These are phyloP conservation scores for Bassia scoparia DNA, from an alignment of 148 eudicot genomes.

Conservation along the genomic window DNA sequence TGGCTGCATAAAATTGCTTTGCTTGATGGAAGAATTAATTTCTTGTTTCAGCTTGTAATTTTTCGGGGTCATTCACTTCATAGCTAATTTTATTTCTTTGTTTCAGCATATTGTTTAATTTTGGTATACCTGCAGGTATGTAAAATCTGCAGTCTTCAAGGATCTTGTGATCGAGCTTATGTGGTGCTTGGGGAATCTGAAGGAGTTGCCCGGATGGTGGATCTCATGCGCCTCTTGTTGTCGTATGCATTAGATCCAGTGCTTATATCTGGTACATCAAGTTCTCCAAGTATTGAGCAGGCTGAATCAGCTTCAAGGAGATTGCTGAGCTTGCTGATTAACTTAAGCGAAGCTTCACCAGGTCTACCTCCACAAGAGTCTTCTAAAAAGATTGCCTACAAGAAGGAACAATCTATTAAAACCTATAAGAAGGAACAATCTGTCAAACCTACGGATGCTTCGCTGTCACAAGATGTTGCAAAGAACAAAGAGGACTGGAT, in stretches of 20 bases:
- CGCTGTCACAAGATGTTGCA: conserved; percentile 31
- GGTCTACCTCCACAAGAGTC: conserved; percentile 41
- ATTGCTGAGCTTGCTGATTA: conserved; percentile 56
- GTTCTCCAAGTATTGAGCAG: conserved; percentile 39
- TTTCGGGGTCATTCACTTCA: neutral
- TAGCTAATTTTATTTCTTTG: neutral
- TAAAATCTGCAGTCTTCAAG: conserved; percentile 61
- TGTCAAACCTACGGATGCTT: conserved; percentile 9
- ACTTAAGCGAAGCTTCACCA: conserved; percentile 44
- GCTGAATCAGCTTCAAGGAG: conserved; percentile 65
- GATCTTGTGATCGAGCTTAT: conserved; percentile 84
- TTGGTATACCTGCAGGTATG: conserved; percentile 57
- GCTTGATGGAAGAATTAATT: neutral
- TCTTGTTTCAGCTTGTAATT: neutral
- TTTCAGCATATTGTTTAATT: neutral
- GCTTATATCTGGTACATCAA: conserved; percentile 43
- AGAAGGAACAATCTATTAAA: conserved; percentile 28
- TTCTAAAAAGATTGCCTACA: conserved; percentile 22
- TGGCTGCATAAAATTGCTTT: too few species aligned
- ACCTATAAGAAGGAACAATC: conserved; percentile 30
- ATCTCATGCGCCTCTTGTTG: conserved; percentile 77
- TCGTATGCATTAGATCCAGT: conserved; percentile 65
- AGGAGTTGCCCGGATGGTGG: conserved; percentile 68
- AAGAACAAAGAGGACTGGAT: conserved; percentile 56
- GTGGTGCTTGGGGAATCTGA: conserved; percentile 55